Base-by-base conservation (phyloP, 2,329 filamentous ascomycete genomes). In the Lecanicillium sp. region DNA sequence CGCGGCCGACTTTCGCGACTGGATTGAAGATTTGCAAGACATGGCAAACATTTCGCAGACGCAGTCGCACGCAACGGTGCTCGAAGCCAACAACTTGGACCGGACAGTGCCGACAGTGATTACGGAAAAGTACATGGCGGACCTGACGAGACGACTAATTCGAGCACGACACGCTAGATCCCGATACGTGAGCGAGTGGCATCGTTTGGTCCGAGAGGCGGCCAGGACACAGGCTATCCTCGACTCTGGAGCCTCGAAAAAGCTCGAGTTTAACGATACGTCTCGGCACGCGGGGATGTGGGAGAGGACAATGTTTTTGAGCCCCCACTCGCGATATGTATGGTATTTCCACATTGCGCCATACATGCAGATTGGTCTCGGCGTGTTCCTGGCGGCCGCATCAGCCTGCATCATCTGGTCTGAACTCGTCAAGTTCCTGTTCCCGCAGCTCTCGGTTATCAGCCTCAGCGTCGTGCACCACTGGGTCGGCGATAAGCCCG, bases 11-110 rank as follows among this genome's bases (percentile, higher is more conserved):
- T 92, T 89, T 53, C 78, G 81, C 49, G 89, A 95, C 49, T 98
- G 92, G 92, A 94, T 98, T 47, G 90, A 97, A 49, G 92, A 98
- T 55, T 67, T 98, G 22, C 81, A 79, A 3, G 90, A 97, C 46
- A 77, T 82, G 46, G 79, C 80, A 32, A 81, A 76, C 49, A 60
- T 87, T 5, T 76, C 81, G 3, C 86, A 90, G 48, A 65, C 69
- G 4, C 66, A 67, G 30, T 68, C 73, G 3, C 63, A 69, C 38
- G 56, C 60, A 32, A 48, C 60, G 32, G 53, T 58, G 33, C 56
- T 66, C 20, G 60, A 64, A 15, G 55, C 67, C 31, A 59, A 64
- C 15, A 62, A 69, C 19, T 62, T 68, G 14, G 56, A 54, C 32
- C 64, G 67, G 37, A 67, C 60, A 5, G 56, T 90, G 3, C 90